Conservation (phyloP, 768 basidiomycete genomes). For the Tephrocybe sp. region DNA sequence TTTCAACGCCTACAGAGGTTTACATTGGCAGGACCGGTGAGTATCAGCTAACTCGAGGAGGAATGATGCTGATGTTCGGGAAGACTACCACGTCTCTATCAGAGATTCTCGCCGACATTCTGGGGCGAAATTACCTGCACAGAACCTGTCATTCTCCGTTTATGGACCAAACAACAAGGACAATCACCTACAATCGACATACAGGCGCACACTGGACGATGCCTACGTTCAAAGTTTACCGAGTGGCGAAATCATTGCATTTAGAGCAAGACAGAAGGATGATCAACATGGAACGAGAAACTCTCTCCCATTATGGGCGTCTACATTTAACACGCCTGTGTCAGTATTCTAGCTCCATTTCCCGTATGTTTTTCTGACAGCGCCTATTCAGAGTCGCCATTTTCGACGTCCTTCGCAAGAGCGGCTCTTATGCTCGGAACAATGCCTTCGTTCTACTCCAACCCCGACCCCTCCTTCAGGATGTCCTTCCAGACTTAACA, state of each 20-base stretch:
- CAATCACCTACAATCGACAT: constrained; percentile 66
- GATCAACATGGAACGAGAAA: constrained; percentile 21
- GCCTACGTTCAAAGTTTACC: constrained; percentile 80
- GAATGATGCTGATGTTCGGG: constrained; percentile 6
- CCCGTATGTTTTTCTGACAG: constrained; percentile 3
- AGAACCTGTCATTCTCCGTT: constrained; percentile 86
- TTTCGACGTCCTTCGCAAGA: constrained; percentile 67
- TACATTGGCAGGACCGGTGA: constrained; percentile 53
- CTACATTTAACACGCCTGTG: constrained; percentile 66
- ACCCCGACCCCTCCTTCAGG: constrained; percentile 73
- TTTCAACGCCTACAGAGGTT: constrained; percentile 42
- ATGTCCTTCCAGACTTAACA: constrained; percentile 65
- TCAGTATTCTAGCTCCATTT: constrained; percentile 33
- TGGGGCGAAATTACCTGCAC: constrained; percentile 44
- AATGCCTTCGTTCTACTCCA: constrained; percentile 84
- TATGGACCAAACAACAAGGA: constrained; percentile 95
- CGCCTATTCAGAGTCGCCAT: constrained; percentile 64
- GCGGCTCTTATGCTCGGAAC: constrained; percentile 20
- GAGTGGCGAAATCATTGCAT: constrained; percentile 76
- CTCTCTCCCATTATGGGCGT: constrained; percentile 55
- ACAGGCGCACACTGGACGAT: constrained; percentile 76
- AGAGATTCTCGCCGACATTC: constrained; percentile 40
- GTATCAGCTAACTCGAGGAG: constrained; percentile 13
- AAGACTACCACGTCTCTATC: constrained; percentile 91
- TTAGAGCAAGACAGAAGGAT: constrained; percentile 45